Percentiles rank a stretch among this genome's conserved stretches.
These are phyloP conservation scores for Talaromyces sp. DNA, from an alignment of 2,329 filamentous ascomycete species.

Conservation along the genomic window DNA sequence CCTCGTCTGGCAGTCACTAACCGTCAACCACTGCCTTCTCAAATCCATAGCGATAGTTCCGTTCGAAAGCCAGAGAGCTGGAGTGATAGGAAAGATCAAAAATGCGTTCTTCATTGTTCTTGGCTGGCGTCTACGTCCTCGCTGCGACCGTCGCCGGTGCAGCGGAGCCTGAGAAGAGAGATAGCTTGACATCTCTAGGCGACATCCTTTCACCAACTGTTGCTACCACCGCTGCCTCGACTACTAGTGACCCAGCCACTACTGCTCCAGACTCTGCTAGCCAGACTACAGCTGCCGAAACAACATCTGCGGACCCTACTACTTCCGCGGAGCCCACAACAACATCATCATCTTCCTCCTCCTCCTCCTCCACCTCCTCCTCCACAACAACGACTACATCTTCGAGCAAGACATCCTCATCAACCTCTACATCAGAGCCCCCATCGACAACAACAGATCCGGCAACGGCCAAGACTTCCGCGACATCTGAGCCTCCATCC, in stretches of 20 bases:
- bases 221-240: conserved; percentile 14
- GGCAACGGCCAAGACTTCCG: conserved; percentile 19
- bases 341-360: not conserved
- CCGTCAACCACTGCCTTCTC: not conserved
- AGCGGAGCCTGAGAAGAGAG: conserved; percentile 14
- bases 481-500: conserved; percentile 15
- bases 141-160: conserved; percentile 12
- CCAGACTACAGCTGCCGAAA: conserved; percentile 4
- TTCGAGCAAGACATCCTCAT: conserved; percentile 1
- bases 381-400: conserved; percentile 21
- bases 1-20: not conserved
- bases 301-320: conserved; percentile 19
- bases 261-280: conserved; percentile 22
- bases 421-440: conserved; percentile 17
- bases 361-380: conserved; percentile 23
- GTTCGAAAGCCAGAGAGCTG: not conserved
- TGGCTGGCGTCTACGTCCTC: conserved; percentile 15
- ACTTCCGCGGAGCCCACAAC: not conserved
- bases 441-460: conserved; percentile 9
- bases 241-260: conserved; percentile 20
- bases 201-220: conserved; percentile 18
- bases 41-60: not conserved
- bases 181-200: not conserved
- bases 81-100: not conserved
- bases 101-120: conserved; percentile 16